Base-by-base conservation (phyloP, 129 eudicot species). In the Centella asiatica region DNA sequence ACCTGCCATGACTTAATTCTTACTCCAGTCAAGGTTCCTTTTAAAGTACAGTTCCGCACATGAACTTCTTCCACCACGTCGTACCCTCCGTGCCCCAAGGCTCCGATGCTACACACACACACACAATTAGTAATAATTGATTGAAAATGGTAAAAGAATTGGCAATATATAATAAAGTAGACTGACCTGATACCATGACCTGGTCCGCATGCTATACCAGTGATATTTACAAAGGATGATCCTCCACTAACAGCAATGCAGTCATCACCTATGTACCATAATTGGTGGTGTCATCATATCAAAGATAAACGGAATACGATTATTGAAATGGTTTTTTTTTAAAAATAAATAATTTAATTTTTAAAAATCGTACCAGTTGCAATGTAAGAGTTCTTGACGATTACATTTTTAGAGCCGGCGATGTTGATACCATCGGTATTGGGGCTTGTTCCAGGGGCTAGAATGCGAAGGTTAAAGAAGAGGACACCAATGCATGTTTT, bases 111-210 rank as follows among this genome's bases (percentile, higher is more conserved):
- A 58, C 54, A 6, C 20, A 31, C 17, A 67, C 27, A 19, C 11
- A 57, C 20, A 3, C 7, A 13, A 53, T n/a, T n/a, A n/a, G n/a
- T n/a, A n/a, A n/a, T n/a, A n/a, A n/a, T n/a, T n/a, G n/a, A n/a
- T 51, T 15, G 5, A 14, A 52, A 26, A 26, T 52, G 14, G 18
- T 52, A 26, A 11, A 51, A 49, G 1, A 25, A 23, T 1, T 4
- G 23, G 20, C 23, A 49, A 6, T 6, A 2, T 46, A 46, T 0
- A 3, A 23, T 24, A 13, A 47, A 14, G 32, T 14, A 12, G 47
- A 64, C 28, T 22, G 57, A 86, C 95, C 92, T 87, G 66, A 83
- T 83, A 40, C 95, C 95, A 36, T 86, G 95, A 36, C 95, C 95
- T 60, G 88, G 92, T 50, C 92, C 92, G 15, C 92, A 87, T 49